phyloP scores from a whole-genome alignment of 805 yeast genomes.

The Saccharomyces mikatae region DNA sequence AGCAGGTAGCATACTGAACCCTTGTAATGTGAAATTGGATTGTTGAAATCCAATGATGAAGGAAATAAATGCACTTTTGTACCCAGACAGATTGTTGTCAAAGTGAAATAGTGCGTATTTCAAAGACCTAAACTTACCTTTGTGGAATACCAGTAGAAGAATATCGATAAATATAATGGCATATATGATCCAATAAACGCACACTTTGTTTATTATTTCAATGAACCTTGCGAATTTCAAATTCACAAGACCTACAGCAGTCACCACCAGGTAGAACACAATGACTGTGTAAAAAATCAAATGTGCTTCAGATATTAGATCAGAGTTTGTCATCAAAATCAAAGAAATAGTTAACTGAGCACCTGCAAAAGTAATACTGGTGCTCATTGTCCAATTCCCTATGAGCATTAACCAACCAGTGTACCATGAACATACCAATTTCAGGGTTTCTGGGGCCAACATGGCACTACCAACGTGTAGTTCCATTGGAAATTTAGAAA shows the following conservation, averaged over 20 bases:
- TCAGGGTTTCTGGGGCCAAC: constrained; percentile 48
- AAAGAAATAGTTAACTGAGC: constrained; percentile 64
- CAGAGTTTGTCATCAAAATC: constrained; percentile 51
- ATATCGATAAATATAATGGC: constrained; percentile 64
- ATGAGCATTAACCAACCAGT: constrained; percentile 69
- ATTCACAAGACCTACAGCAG: constrained; percentile 55
- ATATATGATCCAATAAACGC: constrained; percentile 69
- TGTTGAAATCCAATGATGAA: constrained; percentile 73
- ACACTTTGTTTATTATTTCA: constrained; percentile 55
- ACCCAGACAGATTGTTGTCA: constrained; percentile 67
- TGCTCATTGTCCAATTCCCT: constrained; percentile 73
- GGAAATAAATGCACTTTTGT: constrained; percentile 56
- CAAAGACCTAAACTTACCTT: constrained; percentile 48
- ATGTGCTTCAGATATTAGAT: constrained; percentile 45
- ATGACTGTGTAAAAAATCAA: constrained; percentile 43
- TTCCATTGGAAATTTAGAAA: constrained; percentile 69
- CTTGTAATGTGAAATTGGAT: constrained; percentile 71
- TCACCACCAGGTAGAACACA: constrained; percentile 49
- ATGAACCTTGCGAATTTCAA: constrained; percentile 50
- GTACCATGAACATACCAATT: constrained; percentile 61
- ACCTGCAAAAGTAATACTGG: constrained; percentile 67
- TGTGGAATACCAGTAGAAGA: constrained; percentile 48
- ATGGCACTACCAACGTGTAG: constrained; percentile 73
- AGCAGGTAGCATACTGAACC: constrained; percentile 74
- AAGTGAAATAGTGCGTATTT: constrained; percentile 55